phyloP scores from a whole-genome alignment of 2,329 filamentous ascomycete genomes.

The Colletotrichum cuscutae region DNA sequence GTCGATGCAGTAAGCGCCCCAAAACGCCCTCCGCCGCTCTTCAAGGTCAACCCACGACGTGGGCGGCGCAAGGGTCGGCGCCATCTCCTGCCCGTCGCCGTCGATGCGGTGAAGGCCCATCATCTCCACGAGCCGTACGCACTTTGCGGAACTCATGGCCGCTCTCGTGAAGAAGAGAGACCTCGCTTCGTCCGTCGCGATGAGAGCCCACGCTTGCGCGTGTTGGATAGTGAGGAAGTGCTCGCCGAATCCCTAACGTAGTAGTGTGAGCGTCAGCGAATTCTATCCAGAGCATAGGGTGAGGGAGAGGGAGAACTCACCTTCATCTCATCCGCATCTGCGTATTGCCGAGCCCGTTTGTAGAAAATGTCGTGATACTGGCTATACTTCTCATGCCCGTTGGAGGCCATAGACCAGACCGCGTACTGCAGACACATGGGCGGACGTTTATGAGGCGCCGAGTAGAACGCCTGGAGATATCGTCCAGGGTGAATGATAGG shows the following conservation, averaged over 20 bases:
- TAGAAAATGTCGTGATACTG: conserved; percentile 83
- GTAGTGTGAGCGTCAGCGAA: neutral
- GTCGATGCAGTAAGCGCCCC: conserved; percentile 85
- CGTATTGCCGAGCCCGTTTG: conserved; percentile 81
- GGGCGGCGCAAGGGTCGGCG: conserved; percentile 78
- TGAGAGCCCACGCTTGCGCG: conserved; percentile 82
- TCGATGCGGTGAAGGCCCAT: conserved; percentile 87
- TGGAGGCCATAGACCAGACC: conserved; percentile 85
- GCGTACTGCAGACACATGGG: conserved; percentile 86
- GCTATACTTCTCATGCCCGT: conserved; percentile 77
- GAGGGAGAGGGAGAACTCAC: conserved; percentile 43
- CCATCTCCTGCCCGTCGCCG: conserved; percentile 70
- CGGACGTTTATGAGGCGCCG: conserved; percentile 77
- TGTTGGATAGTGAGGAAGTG: conserved; percentile 81
- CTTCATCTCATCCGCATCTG: conserved; percentile 86
- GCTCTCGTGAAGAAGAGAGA: conserved; percentile 86
- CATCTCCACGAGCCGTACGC: conserved; percentile 79
- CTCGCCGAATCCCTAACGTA: conserved; percentile 75
- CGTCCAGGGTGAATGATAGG: conserved; percentile 83
- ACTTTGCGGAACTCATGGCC: conserved; percentile 82
- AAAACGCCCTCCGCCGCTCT: conserved; percentile 86
- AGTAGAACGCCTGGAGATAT: conserved; percentile 80
- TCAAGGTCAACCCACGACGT: conserved; percentile 81
- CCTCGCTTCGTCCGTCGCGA: conserved; percentile 84
- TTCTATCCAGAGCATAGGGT: too few species aligned